Evolutionary conservation across 2,329 filamentous ascomycete genomes (phyloP).

Genomic region (Sarocladium strictum): DNA sequence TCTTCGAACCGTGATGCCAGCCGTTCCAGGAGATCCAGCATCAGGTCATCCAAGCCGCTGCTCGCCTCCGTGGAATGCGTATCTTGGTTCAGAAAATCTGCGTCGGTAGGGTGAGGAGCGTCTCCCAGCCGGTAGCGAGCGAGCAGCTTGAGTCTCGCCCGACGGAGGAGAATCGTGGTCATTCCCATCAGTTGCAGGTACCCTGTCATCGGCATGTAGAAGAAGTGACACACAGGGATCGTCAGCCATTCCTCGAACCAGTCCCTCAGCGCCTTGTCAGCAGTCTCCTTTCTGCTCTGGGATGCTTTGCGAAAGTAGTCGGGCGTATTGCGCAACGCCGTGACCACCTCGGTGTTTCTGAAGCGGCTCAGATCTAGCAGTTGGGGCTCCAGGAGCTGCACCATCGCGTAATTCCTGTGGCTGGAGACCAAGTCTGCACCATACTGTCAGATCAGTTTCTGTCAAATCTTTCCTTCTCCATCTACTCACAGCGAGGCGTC

Average conservation of each 20-base stretch:
- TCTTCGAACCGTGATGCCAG: slow-evolving; percentile 13
- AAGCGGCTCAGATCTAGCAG: slow-evolving; percentile 8
- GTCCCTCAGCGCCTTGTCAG: slow-evolving; percentile 11
- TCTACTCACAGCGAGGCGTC: background rate
- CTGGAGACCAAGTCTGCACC: slow-evolving; percentile 12
- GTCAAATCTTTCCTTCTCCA: background rate
- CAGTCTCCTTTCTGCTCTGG: slow-evolving; percentile 9
- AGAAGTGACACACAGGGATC: slow-evolving; percentile 10
- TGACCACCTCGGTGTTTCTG: slow-evolving; percentile 9
- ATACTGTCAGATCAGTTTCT: background rate
- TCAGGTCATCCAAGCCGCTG: slow-evolving; percentile 12
- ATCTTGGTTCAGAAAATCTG: background rate
- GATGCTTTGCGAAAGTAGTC: slow-evolving; percentile 11
- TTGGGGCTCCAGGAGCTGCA: slow-evolving; percentile 13
- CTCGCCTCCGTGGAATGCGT: background rate
- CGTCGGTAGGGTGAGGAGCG: background rate
- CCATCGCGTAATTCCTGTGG: slow-evolving; percentile 11
- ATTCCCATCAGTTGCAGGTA: slow-evolving; percentile 12
- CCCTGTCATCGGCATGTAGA: slow-evolving; percentile 12
- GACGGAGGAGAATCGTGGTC: slow-evolving; percentile 11
- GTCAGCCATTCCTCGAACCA: slow-evolving; percentile 14
- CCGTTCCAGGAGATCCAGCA: slow-evolving; percentile 12
- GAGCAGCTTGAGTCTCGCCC: slow-evolving; percentile 10
- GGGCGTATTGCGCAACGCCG: slow-evolving; percentile 11
- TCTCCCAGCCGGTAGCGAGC: slow-evolving; percentile 10